Percentiles rank a stretch among this genome's conserved stretches.
Conservation (phyloP, 768 basidiomycete genomes). For the Epithele typhae region DNA sequence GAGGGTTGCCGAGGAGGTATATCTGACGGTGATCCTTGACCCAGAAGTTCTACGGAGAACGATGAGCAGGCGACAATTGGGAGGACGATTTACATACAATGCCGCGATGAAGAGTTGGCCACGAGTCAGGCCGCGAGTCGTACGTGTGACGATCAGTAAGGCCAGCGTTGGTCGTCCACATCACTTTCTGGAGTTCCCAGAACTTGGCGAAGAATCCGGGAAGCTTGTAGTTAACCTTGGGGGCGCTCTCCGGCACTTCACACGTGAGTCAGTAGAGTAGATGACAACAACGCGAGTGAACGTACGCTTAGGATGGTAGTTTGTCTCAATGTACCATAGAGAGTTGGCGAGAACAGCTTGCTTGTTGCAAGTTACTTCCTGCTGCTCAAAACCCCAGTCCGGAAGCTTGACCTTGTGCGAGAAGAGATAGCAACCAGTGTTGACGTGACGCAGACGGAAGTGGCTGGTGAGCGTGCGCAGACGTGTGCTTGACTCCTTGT, state of each 20-base stretch:
- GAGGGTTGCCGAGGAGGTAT: slow-evolving; percentile 91
- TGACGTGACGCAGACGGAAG: slow-evolving; percentile 77
- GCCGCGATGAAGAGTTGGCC: slow-evolving; percentile 90
- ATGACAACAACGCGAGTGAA: slow-evolving; percentile 13
- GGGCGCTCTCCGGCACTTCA: slow-evolving; percentile 67
- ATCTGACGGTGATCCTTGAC: slow-evolving; percentile 95
- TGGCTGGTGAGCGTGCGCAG: slow-evolving; percentile 76
- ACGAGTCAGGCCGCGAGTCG: slow-evolving; percentile 88
- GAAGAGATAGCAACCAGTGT: slow-evolving; percentile 95
- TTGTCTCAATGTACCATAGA: slow-evolving; percentile 92
- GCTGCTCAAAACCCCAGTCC: slow-evolving; percentile 97
- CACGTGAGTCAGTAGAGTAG: no score
- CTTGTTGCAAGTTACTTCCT: slow-evolving; percentile 99
- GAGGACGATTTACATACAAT: slow-evolving; percentile 59
- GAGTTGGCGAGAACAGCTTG: slow-evolving; percentile 88
- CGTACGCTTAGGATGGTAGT: slow-evolving; percentile 68
- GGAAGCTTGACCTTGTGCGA: slow-evolving; percentile 98
- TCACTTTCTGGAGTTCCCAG: slow-evolving; percentile 85
- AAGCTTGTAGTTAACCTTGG: slow-evolving; percentile 85
- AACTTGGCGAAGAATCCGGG: slow-evolving; percentile 92
- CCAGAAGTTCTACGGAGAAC: slow-evolving; percentile 84
- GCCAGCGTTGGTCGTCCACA: slow-evolving; percentile 97
- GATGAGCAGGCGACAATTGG: slow-evolving; percentile 4
- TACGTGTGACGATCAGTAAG: slow-evolving; percentile 92
- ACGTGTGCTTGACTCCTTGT: slow-evolving; percentile 63